phyloP scores from a whole-genome alignment of 2,329 filamentous ascomycete species.

The Ophiosphaerella korrae region DNA sequence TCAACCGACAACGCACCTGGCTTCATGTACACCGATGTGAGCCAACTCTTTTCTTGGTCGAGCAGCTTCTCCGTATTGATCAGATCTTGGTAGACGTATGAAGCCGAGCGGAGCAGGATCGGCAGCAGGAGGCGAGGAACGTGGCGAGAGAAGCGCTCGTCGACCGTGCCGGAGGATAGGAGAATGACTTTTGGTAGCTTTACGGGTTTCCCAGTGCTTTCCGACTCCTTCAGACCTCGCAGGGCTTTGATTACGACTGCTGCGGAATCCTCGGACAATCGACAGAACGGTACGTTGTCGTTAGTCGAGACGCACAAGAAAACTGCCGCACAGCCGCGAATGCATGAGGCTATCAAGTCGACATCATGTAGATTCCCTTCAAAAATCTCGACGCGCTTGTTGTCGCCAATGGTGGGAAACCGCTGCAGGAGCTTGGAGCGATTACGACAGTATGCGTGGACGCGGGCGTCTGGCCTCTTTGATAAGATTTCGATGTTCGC shows the following conservation, averaged over 20 bases:
- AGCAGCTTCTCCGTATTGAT: slow-evolving; percentile 43
- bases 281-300: slow-evolving; percentile 52
- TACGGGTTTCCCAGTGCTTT: background rate
- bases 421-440: slow-evolving; percentile 45
- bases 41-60: slow-evolving; percentile 45
- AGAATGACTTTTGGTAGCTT: slow-evolving; percentile 50
- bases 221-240: slow-evolving; percentile 23
- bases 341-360: slow-evolving; percentile 45
- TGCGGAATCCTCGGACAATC: slow-evolving; percentile 45
- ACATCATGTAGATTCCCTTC: slow-evolving; percentile 51
- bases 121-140: slow-evolving; percentile 34
- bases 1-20: slow-evolving; percentile 48
- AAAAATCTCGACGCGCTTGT: slow-evolving; percentile 47
- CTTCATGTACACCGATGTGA: slow-evolving; percentile 50
- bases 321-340: slow-evolving; percentile 44
- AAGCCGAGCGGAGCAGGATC: slow-evolving; percentile 40
- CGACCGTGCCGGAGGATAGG: slow-evolving; percentile 51
- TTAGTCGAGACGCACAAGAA: slow-evolving; percentile 50
- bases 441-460: slow-evolving; percentile 55
- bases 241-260: slow-evolving; percentile 45
- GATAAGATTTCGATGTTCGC: slow-evolving; percentile 51
- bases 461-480: slow-evolving; percentile 25
- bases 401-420: slow-evolving; percentile 41
- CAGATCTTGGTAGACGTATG: slow-evolving; percentile 49
- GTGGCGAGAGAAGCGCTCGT: slow-evolving; percentile 43